phyloP scores from a whole-genome alignment of 2,329 filamentous ascomycete species.

The Trichoderma brevicompactum region DNA sequence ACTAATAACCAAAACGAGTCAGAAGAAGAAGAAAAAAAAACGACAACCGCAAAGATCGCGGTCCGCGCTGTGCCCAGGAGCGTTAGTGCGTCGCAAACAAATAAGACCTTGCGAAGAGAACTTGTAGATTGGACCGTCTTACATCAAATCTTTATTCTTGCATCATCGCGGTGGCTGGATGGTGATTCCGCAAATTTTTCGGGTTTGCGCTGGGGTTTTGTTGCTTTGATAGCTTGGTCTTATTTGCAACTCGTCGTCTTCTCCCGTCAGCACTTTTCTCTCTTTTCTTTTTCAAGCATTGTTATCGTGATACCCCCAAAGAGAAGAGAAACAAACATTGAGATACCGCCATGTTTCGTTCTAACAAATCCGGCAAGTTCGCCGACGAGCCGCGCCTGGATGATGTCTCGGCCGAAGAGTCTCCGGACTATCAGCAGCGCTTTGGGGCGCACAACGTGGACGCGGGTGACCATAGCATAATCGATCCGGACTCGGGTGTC shows the following conservation, averaged over 20 bases:
- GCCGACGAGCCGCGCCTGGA: slow-evolving; percentile 26
- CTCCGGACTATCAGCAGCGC: slow-evolving; percentile 25
- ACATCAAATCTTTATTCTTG: slow-evolving; percentile 21
- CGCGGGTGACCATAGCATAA: slow-evolving; percentile 45
- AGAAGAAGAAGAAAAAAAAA: neutral
- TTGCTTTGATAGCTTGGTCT: neutral
- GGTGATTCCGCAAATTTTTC: neutral
- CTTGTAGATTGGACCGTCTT: neutral
- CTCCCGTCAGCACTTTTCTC: neutral
- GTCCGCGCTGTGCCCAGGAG: slow-evolving; percentile 27
- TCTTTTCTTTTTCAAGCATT: neutral
- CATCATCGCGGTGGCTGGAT: slow-evolving; percentile 27
- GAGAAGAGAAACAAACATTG: neutral
- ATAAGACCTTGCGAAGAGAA: neutral
- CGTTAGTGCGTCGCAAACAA: slow-evolving; percentile 17
- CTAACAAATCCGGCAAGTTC: slow-evolving; percentile 21
- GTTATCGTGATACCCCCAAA: neutral
- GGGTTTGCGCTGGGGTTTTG: neutral
- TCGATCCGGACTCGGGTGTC: slow-evolving; percentile 67
- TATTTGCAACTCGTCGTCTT: neutral
- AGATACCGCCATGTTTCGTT: slow-evolving; percentile 20
- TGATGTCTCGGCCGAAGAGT: slow-evolving; percentile 32
- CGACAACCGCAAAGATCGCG: slow-evolving; percentile 5
- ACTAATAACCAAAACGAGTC: slow-evolving; percentile 9
- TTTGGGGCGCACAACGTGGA: slow-evolving; percentile 31